Evolutionary conservation across 2,329 filamentous ascomycete species (phyloP), one percentile per base, ranked within the genome.

Genomic region (Pseudocercospora pini-densiflorae): DNA sequence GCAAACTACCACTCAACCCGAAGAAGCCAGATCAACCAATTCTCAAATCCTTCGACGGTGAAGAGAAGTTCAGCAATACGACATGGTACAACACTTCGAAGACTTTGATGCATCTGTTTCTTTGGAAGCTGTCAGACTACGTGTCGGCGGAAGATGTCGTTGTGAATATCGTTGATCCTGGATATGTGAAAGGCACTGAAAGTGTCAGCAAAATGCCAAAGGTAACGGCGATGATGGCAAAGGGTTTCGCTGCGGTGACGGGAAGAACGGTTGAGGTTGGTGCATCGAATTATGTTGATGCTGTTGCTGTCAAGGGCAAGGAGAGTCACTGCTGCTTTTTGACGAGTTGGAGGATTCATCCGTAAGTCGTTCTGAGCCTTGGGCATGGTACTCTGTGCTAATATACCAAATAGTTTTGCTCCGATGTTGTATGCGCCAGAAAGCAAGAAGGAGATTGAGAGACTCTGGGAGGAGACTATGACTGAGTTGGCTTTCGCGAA

Each of bases 101-200:
- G 57, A 43, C 61, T 2, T 40, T 69, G 14, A 40, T 69, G 19
- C 33, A 12, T 36, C 12, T 36, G 9, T 61, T 69, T 24, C 27
- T 66, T 3, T 60, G 53, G 49, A 64, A 68, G 47, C 51, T 66
- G 5, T 49, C 62, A 14, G 36, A 67, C 14, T 12, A 49, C 12
- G 55, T 67, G 29, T 59, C 53, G 21, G 53, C 54, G n/a, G 61
- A 63, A 16, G 31, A 59, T 31, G 60, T 63, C 9, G 58, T 61
- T 23, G 63, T 69, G 31, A 67, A 68, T 21, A 31, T 54, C 5
- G 68, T 68, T 9, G 64, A 65, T 53, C 66, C 64, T 3, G 66
- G 66, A 16, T 64, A 63, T 36, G 61, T 59, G 33, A 65, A 65
- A 24, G 66, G 68, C 40, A 66, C 60, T 9, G 24, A 55, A 16